Base-by-base conservation (phyloP, 2,329 filamentous ascomycete species). In the Claviceps pazoutovae region DNA sequence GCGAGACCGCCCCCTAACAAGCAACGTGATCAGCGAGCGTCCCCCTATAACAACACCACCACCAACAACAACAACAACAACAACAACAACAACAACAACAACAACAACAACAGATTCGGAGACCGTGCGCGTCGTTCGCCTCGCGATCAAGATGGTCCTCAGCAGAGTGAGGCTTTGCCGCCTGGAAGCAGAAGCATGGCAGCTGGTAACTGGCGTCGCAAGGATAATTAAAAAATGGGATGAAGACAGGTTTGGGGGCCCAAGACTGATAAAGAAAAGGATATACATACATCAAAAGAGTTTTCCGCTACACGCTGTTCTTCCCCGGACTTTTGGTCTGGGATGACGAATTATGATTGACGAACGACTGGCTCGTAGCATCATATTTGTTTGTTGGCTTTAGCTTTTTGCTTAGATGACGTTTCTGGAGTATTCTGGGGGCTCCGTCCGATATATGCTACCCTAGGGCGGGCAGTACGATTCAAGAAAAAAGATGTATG, bases 131-230 rank as follows among this genome's bases (percentile, higher is more conserved):
- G 48, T 42, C 47, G 48, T 19, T 30, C 43, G 9, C 47, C 43
- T 6, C 19, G 49, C 4, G 36, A 51, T 13, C 50, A 51, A 16
- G 47, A 53, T 14, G 44, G 48, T 19, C 34, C 26, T 30, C 44
- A 46, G 16, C 51, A 45, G 43, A 48, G 14, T 14, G 51, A 50
- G 14, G 5, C 4, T 7, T 49, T 43, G 21, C 46, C 51, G 16
- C 19, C 38, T 9, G 51, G 51, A 37, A 38, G 39, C n/a, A 34
- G 51, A 30, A 53, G 51, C 37, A 46, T 53, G 51, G 51, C 51
- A 4, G 50, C 51, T 26, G 43, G 39, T 9, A 53, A 50, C 38
- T 53, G 51, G 51, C 51, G 51, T 14, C 48, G 51, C 6, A 53
- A 36, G 46, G 26, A 17, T 19, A 43, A 52, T 14, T 52, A 47